Conservation (phyloP, 441 rosid genomes). For the Jatropha multifida region DNA sequence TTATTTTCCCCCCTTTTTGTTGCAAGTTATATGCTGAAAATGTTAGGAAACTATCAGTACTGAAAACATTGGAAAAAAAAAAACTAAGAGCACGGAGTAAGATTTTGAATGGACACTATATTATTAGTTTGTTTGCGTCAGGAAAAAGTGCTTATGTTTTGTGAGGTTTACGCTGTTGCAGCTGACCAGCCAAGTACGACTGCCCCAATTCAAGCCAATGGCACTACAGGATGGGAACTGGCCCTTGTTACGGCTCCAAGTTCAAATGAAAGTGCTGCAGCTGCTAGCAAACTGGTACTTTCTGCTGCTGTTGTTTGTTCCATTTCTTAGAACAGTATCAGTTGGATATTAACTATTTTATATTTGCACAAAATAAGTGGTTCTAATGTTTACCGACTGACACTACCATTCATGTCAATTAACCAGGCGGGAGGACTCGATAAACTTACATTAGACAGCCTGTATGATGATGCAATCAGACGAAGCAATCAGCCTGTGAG, state of each 20-base stretch:
- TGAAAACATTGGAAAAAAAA: no score
- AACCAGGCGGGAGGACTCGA: conserved; percentile 91
- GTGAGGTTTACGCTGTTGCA: conserved; percentile 32
- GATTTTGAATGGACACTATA: neutral
- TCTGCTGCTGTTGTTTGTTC: conserved; percentile 5
- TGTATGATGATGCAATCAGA: conserved; percentile 94
- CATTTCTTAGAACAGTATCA: neutral
- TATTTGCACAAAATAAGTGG: neutral
- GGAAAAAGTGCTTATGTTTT: conserved; percentile 11
- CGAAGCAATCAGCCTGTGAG: conserved; percentile 68
- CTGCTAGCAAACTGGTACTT: conserved; percentile 76
- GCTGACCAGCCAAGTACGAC: conserved; percentile 54
- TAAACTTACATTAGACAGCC: conserved; percentile 87
- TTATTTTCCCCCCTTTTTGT: neutral
- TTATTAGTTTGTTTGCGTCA: neutral
- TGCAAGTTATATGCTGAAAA: neutral
- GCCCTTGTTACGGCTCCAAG: conserved; percentile 90
- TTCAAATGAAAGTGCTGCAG: conserved; percentile 61
- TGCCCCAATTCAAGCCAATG: conserved; percentile 43
- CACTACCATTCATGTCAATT: conserved; percentile 15
- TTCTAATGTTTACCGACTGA: conserved; percentile 6
- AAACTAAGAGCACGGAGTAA: neutral
- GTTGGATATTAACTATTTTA: conserved; percentile 5
- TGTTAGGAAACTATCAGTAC: neutral
- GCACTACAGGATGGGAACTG: conserved; percentile 78